Evolutionary conservation across 176 grass and related monocot genomes (phyloP), one percentile per base, ranked within the genome.

Genomic region (Carex littledalei): DNA sequence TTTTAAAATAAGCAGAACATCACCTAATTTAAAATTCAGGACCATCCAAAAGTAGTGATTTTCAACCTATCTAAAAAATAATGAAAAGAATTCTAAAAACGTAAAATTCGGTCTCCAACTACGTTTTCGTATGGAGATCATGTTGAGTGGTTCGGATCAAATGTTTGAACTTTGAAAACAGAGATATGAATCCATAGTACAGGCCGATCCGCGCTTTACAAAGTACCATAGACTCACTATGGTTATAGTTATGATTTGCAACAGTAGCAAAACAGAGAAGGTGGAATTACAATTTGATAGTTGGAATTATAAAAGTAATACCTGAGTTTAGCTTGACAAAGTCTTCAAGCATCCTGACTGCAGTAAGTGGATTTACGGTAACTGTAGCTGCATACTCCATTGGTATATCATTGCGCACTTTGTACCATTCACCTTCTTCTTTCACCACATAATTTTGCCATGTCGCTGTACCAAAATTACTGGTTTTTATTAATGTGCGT

Each of bases 361-460:
- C 89, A 17, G 95, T 93, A 56, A 90, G 66, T 17, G 92, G 95
- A 89, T 98, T 98, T 52, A 98, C 91, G 2, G 87, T 94, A 89
- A 97, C 37, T 1, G 92, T 94, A 35, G 95, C 91, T 37, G 91
- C 91, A 70, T 97, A 97, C 61, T 94, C 89, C 86, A 93, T 65
- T 8, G 95, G 95, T 35, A 94, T 90, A 83, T 93, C 84, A 35
- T 74, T 85, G 31, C 88, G 84, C 26, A 94, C 81, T 83, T 93
- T 97, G 80, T 97, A 89, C 92, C 95, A 94, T 63, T 81, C 85
- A 49, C 21, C 76, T 69, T 88, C 86, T 35, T 91, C 82, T 69
- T 92, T 98, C 29, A 94, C 91, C 79, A 94, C 89, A 59, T 90
- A 89, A 74, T 87, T 94, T 84, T 97, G 94, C 90, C 92, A 97